Evolutionary conservation across 1,284 basidiomycete species (phyloP).

Genomic region (Apiotrichum domesticum): DNA sequence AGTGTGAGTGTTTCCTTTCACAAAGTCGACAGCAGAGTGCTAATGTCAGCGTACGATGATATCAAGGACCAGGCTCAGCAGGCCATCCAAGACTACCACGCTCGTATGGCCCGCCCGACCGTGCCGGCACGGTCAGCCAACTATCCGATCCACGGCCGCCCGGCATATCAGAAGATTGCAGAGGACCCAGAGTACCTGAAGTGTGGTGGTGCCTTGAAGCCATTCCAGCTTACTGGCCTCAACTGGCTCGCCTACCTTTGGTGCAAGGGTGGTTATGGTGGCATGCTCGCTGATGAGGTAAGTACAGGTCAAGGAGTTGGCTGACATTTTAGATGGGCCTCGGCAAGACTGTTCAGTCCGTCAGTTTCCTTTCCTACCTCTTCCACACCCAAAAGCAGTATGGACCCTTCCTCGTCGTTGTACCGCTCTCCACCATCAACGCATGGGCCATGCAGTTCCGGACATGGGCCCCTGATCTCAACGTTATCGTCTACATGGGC

Average conservation of each 20-base stretch:
- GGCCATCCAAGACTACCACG: constrained; percentile 74
- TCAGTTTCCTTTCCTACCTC: constrained; percentile 90
- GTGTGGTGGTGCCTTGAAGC: constrained; percentile 83
- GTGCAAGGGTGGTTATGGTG: constrained; percentile 87
- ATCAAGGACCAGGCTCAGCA: constrained; percentile 57
- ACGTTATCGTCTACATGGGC: constrained; percentile 95
- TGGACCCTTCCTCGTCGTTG: constrained; percentile 96
- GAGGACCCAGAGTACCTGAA: constrained; percentile 87
- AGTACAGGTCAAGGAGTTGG: constrained; percentile 34
- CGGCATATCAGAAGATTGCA: constrained; percentile 75
- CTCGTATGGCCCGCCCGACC: constrained; percentile 68
- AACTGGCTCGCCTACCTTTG: constrained; percentile 98
- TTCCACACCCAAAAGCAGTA: constrained; percentile 91
- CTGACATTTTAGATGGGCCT: constrained; percentile 71
- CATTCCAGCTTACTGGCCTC: constrained; percentile 95
- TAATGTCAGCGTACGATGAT: constrained; percentile 55
- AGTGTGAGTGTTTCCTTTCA: constrained; percentile 51
- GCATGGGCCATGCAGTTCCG: constrained; percentile 97
- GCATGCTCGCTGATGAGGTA: constrained; percentile 83
- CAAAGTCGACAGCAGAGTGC: not conserved
- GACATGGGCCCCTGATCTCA: constrained; percentile 92
- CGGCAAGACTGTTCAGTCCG: constrained; percentile 96
- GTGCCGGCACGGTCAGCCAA: constrained; percentile 79
- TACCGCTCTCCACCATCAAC: constrained; percentile 94
- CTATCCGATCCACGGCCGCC: constrained; percentile 67